Percentiles rank a stretch among this genome's conserved stretches.
Evolutionary conservation across 2,329 filamentous ascomycete genomes (phyloP).

Genomic region (Fusarium duplospermum): DNA sequence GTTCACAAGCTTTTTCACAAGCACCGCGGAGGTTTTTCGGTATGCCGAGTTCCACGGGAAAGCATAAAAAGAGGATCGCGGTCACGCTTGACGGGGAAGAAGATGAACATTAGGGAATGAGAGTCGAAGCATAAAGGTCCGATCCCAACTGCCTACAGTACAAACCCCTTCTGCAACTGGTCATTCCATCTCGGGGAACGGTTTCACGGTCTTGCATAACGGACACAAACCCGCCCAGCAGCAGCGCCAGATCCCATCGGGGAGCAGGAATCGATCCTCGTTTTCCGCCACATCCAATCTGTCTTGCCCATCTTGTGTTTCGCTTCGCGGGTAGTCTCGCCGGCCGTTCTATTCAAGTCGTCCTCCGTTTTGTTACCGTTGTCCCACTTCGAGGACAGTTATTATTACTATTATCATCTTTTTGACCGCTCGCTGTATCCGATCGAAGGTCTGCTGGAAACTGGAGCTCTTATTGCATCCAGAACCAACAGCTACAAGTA

Average conservation of each 20-base stretch:
- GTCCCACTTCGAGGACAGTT: not conserved
- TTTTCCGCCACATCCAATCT: not conserved
- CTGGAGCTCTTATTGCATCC: constrained; percentile 1
- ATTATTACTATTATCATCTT: not conserved
- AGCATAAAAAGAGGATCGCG: constrained; percentile 30
- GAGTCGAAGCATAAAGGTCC: constrained; percentile 18
- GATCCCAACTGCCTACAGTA: constrained; percentile 7
- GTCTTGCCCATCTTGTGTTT: not conserved
- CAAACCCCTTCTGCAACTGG: constrained; percentile 4
- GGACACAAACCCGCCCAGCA: too few species aligned
- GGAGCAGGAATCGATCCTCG: not conserved
- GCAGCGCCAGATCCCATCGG: constrained; percentile 4
- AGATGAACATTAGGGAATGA: constrained; percentile 16
- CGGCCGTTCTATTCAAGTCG: not conserved
- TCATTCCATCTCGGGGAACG: constrained; percentile 7
- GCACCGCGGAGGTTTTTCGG: constrained; percentile 28
- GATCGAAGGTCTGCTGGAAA: not conserved
- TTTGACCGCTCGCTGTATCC: not conserved
- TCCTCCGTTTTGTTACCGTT: not conserved
- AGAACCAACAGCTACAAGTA: not conserved
- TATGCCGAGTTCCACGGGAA: constrained; percentile 20
- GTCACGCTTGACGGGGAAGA: not conserved
- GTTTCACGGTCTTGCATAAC: constrained; percentile 8
- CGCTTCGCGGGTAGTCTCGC: not conserved
- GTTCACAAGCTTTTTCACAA: constrained; percentile 39